These are phyloP conservation scores for Fusarium sp. DNA, from an alignment of 2,329 filamentous ascomycete species.

Conservation along the genomic window DNA sequence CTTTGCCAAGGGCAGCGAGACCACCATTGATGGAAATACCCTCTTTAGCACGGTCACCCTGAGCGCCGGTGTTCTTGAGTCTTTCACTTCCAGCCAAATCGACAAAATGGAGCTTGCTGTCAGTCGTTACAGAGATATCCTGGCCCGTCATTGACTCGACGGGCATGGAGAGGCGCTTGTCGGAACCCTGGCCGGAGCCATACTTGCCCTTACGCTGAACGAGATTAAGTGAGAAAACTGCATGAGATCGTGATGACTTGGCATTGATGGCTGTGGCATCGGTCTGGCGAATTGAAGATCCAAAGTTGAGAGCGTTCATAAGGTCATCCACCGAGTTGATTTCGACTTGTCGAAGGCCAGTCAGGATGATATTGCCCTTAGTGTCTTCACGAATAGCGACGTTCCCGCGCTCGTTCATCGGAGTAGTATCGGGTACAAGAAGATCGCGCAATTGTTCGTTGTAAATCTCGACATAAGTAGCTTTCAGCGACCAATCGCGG, in stretches of 20 bases:
- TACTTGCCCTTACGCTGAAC: conserved; percentile 81
- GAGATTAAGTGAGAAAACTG: conserved; percentile 95
- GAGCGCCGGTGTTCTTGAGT: conserved; percentile 95
- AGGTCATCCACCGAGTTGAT: conserved; percentile 94
- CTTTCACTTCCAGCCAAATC: conserved; percentile 97
- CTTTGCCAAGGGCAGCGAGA: conserved; percentile 93
- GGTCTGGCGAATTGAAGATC: conserved; percentile 93
- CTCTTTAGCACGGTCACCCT: conserved; percentile 93
- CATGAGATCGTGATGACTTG: conserved; percentile 96
- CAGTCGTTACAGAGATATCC: conserved; percentile 81
- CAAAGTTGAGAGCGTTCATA: conserved; percentile 88
- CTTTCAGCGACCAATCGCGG: conserved; percentile 90
- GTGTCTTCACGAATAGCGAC: conserved; percentile 96
- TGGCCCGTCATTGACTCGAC: conserved; percentile 79
- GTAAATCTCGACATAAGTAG: conserved; percentile 97
- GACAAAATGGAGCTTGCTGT: conserved; percentile 99
- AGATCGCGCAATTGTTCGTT: conserved; percentile 96
- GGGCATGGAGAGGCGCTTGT: conserved; percentile 90
- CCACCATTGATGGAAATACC: conserved; percentile 99
- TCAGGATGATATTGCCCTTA: conserved; percentile 94
- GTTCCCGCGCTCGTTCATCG: conserved; percentile 75
- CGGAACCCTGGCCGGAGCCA: conserved; percentile 66
- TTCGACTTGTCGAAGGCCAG: conserved; percentile 86
- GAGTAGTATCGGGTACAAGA: conserved; percentile 80
- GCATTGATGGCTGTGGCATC: conserved; percentile 98